A percentile compares a stretch with the other conserved stretches of the same genome.
Evolutionary conservation across 345 rosid genomes (phyloP).

Genomic region (Eucalyptus cloeziana): DNA sequence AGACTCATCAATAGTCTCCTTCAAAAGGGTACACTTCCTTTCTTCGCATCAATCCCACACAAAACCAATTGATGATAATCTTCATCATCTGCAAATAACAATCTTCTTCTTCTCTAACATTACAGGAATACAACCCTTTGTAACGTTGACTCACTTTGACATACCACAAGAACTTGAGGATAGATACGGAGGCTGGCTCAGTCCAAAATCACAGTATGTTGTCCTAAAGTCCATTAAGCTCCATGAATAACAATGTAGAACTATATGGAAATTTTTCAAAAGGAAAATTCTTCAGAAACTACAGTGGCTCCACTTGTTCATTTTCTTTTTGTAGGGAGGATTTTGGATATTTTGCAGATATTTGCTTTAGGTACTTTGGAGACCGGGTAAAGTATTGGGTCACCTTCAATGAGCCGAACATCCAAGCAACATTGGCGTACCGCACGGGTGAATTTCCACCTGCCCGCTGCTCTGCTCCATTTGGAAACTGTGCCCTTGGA

Average conservation of each 20-base stretch:
- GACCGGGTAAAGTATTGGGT: slow-evolving; percentile 45
- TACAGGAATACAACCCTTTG: slow-evolving; percentile 81
- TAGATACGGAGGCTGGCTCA: slow-evolving; percentile 73
- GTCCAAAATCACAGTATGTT: slow-evolving; percentile 34
- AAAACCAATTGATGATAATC: not conserved
- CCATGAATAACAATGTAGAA: not conserved
- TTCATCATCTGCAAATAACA: not conserved
- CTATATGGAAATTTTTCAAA: not conserved
- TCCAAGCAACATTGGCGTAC: slow-evolving; percentile 30
- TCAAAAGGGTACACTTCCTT: slow-evolving; percentile 15
- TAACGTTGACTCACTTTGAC: slow-evolving; percentile 62
- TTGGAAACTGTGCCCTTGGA: slow-evolving; percentile 42
- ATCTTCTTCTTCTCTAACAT: not conserved
- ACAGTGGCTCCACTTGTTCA: not conserved
- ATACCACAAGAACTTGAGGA: slow-evolving; percentile 67
- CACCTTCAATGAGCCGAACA: slow-evolving; percentile 62
- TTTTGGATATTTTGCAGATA: slow-evolving; percentile 37
- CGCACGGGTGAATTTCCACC: slow-evolving; percentile 46
- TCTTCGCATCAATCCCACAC: not conserved
- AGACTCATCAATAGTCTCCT: slow-evolving; percentile 44
- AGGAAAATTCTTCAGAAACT: not conserved
- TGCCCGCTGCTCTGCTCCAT: slow-evolving; percentile 38
- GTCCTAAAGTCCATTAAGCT: not conserved
- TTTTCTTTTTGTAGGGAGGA: slow-evolving; percentile 30
- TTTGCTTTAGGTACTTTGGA: slow-evolving; percentile 49